phyloP scores from a whole-genome alignment of 2,329 filamentous ascomycete species.

The Cyphellophora attinorum region DNA sequence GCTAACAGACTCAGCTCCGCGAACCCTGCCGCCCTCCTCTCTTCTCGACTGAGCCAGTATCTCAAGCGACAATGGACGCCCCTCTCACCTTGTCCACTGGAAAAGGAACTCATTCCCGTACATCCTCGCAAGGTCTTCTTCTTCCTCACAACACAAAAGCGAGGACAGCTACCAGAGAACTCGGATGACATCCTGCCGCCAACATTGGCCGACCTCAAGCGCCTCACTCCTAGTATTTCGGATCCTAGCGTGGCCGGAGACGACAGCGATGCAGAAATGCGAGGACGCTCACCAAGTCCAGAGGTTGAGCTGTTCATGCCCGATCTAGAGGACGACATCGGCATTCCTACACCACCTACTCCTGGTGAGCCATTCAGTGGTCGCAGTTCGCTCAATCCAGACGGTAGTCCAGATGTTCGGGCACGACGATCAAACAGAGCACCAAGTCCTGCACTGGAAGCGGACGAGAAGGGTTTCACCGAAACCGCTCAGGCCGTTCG shows the following conservation, averaged over 20 bases:
- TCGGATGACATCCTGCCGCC: constrained; percentile 42
- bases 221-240: constrained; percentile 78
- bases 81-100: constrained; percentile 71
- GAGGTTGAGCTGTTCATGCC: constrained; percentile 85
- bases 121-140: constrained; percentile 95
- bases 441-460: constrained; percentile 82
- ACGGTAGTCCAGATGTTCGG: constrained; percentile 23
- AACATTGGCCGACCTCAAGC: constrained; percentile 45
- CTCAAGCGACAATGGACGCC: constrained; percentile 79
- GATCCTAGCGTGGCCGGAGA: constrained; percentile 64
- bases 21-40: constrained; percentile 90
- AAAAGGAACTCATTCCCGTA: constrained; percentile 83
- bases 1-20: constrained; percentile 58
- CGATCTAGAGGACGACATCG: constrained; percentile 68
- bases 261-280: constrained; percentile 51
- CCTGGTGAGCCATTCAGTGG: constrained; percentile 56
- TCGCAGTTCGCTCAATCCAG: constrained; percentile 25
- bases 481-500: constrained; percentile 83
- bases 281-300: constrained; percentile 70
- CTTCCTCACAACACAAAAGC: constrained; percentile 81
- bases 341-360: constrained; percentile 44
- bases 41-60: constrained; percentile 80
- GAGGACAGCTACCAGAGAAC: constrained; percentile 67
- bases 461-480: constrained; percentile 93
- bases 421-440: constrained; percentile 47